Base-by-base conservation (phyloP, 805 yeast genomes). In the Kluyveromyces starmeri region DNA sequence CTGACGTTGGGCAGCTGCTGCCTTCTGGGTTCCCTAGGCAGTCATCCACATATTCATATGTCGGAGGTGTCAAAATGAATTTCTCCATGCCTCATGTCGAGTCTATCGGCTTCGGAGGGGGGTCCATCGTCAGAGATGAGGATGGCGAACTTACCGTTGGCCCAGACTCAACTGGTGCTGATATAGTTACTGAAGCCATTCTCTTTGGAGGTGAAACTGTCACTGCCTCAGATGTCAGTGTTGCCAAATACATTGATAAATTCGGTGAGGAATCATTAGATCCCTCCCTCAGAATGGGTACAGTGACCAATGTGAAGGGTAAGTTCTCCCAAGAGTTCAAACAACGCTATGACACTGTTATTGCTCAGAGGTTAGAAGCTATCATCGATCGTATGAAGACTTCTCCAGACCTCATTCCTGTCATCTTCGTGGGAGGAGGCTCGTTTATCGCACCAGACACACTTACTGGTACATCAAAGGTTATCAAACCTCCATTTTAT, bases 61-160 rank as follows among this genome's bases (percentile, higher is more conserved):
- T 68, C 25, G 72, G 71, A 11, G 73, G 73, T 23, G 73, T 69
- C 5, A 48, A 67, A 35, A 67, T 64, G 62, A 68, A 66, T 45
- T 66, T 67, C 36, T 61, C 71, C 8, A 68, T 67, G 73, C 73
- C 73, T 3, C 71, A 67, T 16, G 70, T 66, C 5, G 69, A 65
- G 41, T 57, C 65, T 40, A 64, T 69, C 36, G 74, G 74, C 3
- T 53, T 68, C 2, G 73, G 74, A 31, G 73, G 73, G 35, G 73
- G 73, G 3, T 68, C 73, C 2, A 50, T 65, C 13, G 68, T 68
- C 2, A 46, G 64, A 33, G 51, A 42, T 14, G 41, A 42, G 4
- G 46, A 39, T 18, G 51, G 38, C n/a, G 31, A 35, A 2, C 27
- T 64, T 8, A 50, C 59, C 8, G 52, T 68, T 23, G 73, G 73